A percentile compares a stretch with the other conserved stretches of the same genome.
Evolutionary conservation across 805 yeast genomes (phyloP).

Genomic region (Teunomyces tritomae): DNA sequence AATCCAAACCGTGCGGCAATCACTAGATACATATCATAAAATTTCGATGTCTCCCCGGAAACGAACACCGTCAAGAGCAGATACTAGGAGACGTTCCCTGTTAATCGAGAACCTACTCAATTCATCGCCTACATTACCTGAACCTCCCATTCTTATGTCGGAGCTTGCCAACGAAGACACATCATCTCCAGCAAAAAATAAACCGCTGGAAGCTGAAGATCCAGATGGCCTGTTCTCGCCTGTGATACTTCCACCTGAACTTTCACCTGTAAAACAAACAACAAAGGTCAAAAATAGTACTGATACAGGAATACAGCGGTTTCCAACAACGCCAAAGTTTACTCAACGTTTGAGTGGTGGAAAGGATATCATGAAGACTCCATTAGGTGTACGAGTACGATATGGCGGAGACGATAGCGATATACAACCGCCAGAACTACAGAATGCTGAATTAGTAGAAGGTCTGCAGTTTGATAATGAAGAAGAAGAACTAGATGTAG

Average conservation of each 20-base stretch:
- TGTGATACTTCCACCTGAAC: conserved; percentile 16
- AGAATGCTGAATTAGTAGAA: conserved; percentile 5
- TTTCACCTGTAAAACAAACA: conserved; percentile 15
- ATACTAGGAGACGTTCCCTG: conserved; percentile 25
- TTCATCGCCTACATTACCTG: conserved; percentile 45
- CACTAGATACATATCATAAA: conserved; percentile 29
- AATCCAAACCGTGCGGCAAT: conserved; percentile 29
- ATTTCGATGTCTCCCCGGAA: conserved; percentile 34
- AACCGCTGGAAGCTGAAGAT: conserved; percentile 2
- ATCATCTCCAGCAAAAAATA: conserved; percentile 7
- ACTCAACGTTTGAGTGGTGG: conserved; percentile 16
- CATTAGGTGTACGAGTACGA: conserved; percentile 19
- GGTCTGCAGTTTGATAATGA: background rate
- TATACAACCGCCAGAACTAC: conserved; percentile 25
- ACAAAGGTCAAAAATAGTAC: conserved; percentile 1
- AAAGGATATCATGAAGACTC: conserved; percentile 22
- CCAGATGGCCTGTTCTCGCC: conserved; percentile 17
- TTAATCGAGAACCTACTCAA: conserved; percentile 33
- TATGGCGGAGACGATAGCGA: conserved; percentile 30
- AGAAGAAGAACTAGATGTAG: background rate
- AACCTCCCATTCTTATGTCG: conserved; percentile 40
- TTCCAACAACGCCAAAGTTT: conserved; percentile 14
- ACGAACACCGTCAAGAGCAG: conserved; percentile 17
- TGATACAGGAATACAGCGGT: conserved; percentile 15
- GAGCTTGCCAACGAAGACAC: conserved; percentile 24